These are phyloP conservation scores for Penicillium riverlandense DNA, from an alignment of 495 filamentous ascomycete genomes.

Conservation along the genomic window DNA sequence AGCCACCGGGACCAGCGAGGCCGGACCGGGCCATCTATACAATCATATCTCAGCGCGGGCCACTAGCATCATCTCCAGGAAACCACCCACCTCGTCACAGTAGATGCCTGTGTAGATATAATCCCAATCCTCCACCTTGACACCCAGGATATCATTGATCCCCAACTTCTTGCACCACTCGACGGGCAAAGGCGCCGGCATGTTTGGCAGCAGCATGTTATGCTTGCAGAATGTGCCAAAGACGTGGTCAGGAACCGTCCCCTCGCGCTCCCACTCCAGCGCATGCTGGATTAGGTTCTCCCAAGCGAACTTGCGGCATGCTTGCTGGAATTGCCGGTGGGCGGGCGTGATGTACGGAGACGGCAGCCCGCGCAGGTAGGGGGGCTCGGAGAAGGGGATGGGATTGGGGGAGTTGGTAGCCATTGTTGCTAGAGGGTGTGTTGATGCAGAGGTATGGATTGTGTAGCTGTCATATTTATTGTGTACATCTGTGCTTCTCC, in stretches of 20 bases:
- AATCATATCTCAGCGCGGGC: neutral
- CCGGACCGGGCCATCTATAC: slow-evolving; percentile 55
- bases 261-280: slow-evolving; percentile 58
- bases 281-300: slow-evolving; percentile 54
- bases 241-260: slow-evolving; percentile 53
- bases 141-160: slow-evolving; percentile 57
- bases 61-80: too few relatives aligned
- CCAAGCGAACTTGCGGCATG: slow-evolving; percentile 55
- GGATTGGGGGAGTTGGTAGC: slow-evolving; percentile 26
- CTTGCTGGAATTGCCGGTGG: slow-evolving; percentile 58
- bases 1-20: slow-evolving; percentile 49
- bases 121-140: slow-evolving; percentile 69
- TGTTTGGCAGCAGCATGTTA: slow-evolving; percentile 57
- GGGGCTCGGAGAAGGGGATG: slow-evolving; percentile 68
- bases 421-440: slow-evolving; percentile 14
- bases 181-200: slow-evolving; percentile 61
- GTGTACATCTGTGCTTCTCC: neutral
- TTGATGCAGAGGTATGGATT: neutral
- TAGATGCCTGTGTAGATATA: slow-evolving; percentile 66
- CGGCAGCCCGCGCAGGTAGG: slow-evolving; percentile 61
- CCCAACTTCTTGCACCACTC: slow-evolving; percentile 58
- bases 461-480: neutral
- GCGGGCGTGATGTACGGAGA: slow-evolving; percentile 60
- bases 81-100: slow-evolving; percentile 46
- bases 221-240: slow-evolving; percentile 52